phyloP scores from a whole-genome alignment of 768 basidiomycete genomes.

The Mycena haematopus region DNA sequence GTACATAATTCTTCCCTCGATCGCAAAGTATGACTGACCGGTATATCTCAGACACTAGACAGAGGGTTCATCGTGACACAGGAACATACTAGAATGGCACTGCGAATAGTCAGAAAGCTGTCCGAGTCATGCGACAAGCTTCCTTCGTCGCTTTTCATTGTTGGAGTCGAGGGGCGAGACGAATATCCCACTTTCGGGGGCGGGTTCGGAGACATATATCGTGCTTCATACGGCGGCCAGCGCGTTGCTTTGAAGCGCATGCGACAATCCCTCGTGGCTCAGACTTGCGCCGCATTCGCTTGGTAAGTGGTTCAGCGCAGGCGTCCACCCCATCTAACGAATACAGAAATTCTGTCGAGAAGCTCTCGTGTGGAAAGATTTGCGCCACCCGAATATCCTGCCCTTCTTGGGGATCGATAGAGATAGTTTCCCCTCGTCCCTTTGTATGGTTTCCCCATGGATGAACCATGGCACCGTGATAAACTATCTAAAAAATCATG shows the following conservation, averaged over 20 bases:
- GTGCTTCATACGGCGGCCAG: conserved; percentile 12
- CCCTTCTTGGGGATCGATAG: conserved; percentile 39
- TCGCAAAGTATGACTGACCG: neutral
- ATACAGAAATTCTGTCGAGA: conserved; percentile 36
- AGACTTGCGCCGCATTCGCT: conserved; percentile 9
- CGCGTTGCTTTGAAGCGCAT: conserved; percentile 15
- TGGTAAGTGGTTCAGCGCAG: conserved; percentile 1
- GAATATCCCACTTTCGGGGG: conserved; percentile 26
- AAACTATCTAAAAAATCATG: conserved; percentile 30
- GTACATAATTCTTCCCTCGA: neutral
- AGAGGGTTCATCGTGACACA: neutral
- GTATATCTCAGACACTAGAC: conserved; percentile 3
- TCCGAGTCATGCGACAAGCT: conserved; percentile 24
- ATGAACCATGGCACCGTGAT: conserved; percentile 38
- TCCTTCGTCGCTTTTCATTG: conserved; percentile 29
- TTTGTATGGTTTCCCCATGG: conserved; percentile 41
- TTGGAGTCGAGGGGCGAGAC: conserved; percentile 17
- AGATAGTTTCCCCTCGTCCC: conserved; percentile 31
- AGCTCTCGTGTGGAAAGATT: conserved; percentile 37
- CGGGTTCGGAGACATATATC: conserved; percentile 32
- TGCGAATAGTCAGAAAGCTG: conserved; percentile 27
- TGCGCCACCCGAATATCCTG: conserved; percentile 37
- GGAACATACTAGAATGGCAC: conserved; percentile 19
- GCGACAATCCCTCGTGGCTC: neutral
- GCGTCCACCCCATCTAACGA: neutral